Base-by-base conservation (phyloP, 148 eudicot genomes). In the Chenopodium suecicum region DNA sequence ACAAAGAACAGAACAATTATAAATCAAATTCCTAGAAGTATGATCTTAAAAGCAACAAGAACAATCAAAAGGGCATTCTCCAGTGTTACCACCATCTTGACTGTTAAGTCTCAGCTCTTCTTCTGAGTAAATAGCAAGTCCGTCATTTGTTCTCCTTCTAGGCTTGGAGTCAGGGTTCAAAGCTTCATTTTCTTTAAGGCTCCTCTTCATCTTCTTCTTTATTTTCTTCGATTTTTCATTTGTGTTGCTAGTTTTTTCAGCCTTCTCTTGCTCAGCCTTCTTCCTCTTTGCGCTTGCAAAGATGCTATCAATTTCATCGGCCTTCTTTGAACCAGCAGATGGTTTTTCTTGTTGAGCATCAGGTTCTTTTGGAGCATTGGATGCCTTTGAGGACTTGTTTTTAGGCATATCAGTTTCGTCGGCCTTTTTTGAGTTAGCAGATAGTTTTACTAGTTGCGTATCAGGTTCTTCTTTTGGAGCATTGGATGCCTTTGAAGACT, bases 41-140 rank as follows among this genome's bases (percentile, higher is more conserved):
- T 46, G 27, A 81, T 44, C 54, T 79, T 83, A 94, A 72, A 92
- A 92, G 86, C 96, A 94, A 88, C 98, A 94, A 52, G 89, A 83
- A 82, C 98, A 94, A 87, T 94, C 96, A 82, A 94, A 92, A 31
- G 98, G 98, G 78, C 98, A 94, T 3, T 87, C 80, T 32, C 78
- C 80, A n/a, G 93, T 92, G 75, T 89, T 89, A 79, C 94, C 98
- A 50, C 90, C 96, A 29, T 91, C 90, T 62, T 84, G 70, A 73
- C 77, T 92, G 80, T 86, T 90, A 46, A 94, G 20, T 17, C 93
- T 91, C 85, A 94, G 81, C 79, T 94, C 98, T 58, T 90, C 94
- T 68, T 83, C 92, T 8, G 91, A 80, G 78, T 89, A 94, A 76
- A 94, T 67, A 14, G 84, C 77, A 7, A 92, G 75, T 27, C 94